Conservation (phyloP, 805 yeast genomes). For the Spathaspora boniae region DNA sequence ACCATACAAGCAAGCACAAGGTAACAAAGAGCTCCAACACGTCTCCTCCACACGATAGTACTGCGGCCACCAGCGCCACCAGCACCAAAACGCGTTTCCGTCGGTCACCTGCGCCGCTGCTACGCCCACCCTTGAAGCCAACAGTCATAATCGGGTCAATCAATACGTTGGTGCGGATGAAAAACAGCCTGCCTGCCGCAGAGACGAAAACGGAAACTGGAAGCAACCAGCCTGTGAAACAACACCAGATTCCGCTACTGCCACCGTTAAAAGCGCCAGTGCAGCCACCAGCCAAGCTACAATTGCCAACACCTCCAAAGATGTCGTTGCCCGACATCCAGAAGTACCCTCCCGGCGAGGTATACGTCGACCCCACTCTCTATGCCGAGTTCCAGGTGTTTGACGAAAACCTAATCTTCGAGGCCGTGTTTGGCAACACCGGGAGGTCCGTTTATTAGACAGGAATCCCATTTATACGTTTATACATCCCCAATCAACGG, state of each 20-base stretch:
- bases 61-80: background rate
- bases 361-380: background rate
- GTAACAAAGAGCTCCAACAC: too few relatives aligned
- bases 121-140: conserved; percentile 8
- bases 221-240: conserved; percentile 14
- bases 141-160: conserved; percentile 7
- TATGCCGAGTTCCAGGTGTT: background rate
- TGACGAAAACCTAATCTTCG: background rate
- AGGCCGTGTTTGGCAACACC: background rate
- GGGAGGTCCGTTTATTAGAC: background rate
- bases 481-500: conserved; percentile 35
- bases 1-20: too few relatives aligned
- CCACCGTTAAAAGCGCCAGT: background rate
- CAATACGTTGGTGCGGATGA: conserved; percentile 6
- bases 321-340: too few relatives aligned
- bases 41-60: too few relatives aligned
- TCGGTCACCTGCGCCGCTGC: conserved; percentile 6
- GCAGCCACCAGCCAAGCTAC: too few relatives aligned
- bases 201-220: conserved; percentile 6
- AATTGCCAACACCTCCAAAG: background rate
- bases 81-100: too few relatives aligned
- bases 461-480: background rate
- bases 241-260: background rate
- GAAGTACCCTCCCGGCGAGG: too few relatives aligned
- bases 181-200: conserved; percentile 4